A percentile compares a stretch with the other conserved stretches of the same genome.
Conservation (phyloP, 257 asterid species). For the Paraleonurus japonicus region DNA sequence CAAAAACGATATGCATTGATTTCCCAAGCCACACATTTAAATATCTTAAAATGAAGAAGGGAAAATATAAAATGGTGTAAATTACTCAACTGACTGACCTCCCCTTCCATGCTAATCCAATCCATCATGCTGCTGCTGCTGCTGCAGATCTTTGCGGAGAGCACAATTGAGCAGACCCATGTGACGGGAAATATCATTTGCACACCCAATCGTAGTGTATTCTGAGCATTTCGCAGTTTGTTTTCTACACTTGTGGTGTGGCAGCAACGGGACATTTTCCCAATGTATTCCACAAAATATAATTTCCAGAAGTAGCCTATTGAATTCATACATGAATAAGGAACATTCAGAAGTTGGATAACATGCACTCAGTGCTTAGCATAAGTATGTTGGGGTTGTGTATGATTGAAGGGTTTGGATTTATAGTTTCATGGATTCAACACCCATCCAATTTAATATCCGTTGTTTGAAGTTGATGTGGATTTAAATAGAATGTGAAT, state of each 20-base stretch:
- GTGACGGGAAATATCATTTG: constrained; percentile 3
- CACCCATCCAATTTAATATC: neutral
- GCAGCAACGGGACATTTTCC: constrained; percentile 90
- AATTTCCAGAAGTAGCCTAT: constrained; percentile 89
- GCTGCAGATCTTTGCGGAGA: neutral
- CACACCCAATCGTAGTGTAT: neutral
- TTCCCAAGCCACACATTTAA: neutral
- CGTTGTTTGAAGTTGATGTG: no score
- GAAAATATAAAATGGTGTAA: neutral
- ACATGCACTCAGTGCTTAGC: neutral
- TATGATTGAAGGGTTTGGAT: neutral
- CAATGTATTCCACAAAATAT: constrained; percentile 87
- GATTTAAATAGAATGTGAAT: no score
- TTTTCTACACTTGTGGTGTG: constrained; percentile 50
- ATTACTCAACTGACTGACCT: constrained; percentile 2
- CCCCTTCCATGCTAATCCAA: neutral
- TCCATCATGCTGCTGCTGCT: neutral
- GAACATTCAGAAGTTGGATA: neutral
- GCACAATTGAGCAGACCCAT: constrained; percentile 15
- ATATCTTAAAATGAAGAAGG: constrained; percentile 3
- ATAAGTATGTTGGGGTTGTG: neutral
- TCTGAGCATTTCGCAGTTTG: constrained; percentile 1
- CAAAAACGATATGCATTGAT: neutral
- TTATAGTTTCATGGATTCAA: neutral
- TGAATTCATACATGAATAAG: constrained; percentile 24